Percentiles rank a stretch among this genome's conserved stretches.
These are phyloP conservation scores for Camptophora hylomeconis DNA, from an alignment of 2,329 filamentous ascomycete genomes.

Conservation along the genomic window DNA sequence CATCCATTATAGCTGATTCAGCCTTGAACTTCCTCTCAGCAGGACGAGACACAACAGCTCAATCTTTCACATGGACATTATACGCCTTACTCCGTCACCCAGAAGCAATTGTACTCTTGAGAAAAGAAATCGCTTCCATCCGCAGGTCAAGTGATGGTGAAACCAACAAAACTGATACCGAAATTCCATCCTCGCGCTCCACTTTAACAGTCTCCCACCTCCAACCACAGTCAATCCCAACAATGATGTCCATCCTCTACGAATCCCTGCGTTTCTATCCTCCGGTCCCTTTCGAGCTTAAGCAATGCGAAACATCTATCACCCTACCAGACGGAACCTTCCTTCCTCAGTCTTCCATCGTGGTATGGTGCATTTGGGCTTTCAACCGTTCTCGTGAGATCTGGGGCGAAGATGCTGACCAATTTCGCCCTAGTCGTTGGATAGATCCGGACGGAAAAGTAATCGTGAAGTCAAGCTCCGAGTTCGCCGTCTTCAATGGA, in stretches of 20 bases:
- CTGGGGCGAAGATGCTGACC: conserved; percentile 45
- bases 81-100: conserved; percentile 46
- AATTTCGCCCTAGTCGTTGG: conserved; percentile 44
- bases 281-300: conserved; percentile 54
- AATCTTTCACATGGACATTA: conserved; percentile 51
- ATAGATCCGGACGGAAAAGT: conserved; percentile 26
- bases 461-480: conserved; percentile 35
- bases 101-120: conserved; percentile 11
- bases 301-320: conserved; percentile 40
- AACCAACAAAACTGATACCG: too few relatives aligned
- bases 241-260: conserved; percentile 47
- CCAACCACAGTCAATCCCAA: conserved; percentile 34
- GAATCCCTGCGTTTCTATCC: conserved; percentile 50
- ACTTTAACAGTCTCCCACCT: conserved; percentile 24
- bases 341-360: conserved; percentile 39
- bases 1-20: conserved; percentile 47
- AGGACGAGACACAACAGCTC: conserved; percentile 51
- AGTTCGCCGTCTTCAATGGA: conserved; percentile 54
- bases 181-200: neutral
- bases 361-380: conserved; percentile 53
- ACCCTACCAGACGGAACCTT: conserved; percentile 32
- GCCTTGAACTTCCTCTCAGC: conserved; percentile 55
- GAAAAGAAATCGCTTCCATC: conserved; percentile 9
- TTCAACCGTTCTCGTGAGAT: conserved; percentile 44
- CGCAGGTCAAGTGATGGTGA: too few relatives aligned